A percentile compares a stretch with the other conserved stretches of the same genome.
These are phyloP conservation scores for Trichoderma harzianum DNA, from an alignment of 2,329 filamentous ascomycete species.

Conservation along the genomic window DNA sequence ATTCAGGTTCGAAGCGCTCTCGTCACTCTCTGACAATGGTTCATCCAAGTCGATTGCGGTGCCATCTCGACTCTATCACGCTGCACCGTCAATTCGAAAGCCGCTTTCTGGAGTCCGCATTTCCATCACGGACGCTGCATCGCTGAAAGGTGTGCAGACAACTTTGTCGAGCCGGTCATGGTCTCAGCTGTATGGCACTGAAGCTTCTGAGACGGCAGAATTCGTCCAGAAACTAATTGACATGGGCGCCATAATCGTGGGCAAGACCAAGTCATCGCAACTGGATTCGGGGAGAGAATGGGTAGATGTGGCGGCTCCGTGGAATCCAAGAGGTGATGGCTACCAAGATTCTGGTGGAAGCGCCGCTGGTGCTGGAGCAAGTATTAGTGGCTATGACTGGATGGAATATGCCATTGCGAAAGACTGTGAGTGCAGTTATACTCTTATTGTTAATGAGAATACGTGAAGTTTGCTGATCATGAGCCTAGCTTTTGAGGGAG, in stretches of 20 bases:
- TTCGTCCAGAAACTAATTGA: constrained; percentile 55
- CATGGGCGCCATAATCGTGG: constrained; percentile 55
- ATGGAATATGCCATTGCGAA: constrained; percentile 36
- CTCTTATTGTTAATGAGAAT: neutral
- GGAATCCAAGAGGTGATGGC: constrained; percentile 47
- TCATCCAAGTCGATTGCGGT: constrained; percentile 34
- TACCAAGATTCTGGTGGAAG: constrained; percentile 38
- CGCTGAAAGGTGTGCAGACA: constrained; percentile 49
- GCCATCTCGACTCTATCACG: constrained; percentile 37
- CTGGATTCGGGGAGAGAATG: constrained; percentile 44
- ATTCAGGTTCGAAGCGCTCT: constrained; percentile 32
- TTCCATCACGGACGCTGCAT: constrained; percentile 34
- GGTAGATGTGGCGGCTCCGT: constrained; percentile 39
- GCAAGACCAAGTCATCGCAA: constrained; percentile 51
- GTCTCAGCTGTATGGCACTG: constrained; percentile 48
- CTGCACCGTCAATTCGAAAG: constrained; percentile 27
- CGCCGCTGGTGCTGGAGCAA: constrained; percentile 38
- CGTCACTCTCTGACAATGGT: constrained; percentile 27
- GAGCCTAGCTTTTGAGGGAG: constrained; percentile 22
- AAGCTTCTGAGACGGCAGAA: constrained; percentile 43
- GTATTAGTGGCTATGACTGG: constrained; percentile 41
- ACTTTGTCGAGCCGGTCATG: constrained; percentile 57
- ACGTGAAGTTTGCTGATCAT: neutral
- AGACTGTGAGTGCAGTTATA: constrained; percentile 30
- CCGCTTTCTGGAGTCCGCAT: constrained; percentile 39